Evolutionary conservation across 345 rosid genomes (phyloP).

Genomic region (Ceriops zippeliana): DNA sequence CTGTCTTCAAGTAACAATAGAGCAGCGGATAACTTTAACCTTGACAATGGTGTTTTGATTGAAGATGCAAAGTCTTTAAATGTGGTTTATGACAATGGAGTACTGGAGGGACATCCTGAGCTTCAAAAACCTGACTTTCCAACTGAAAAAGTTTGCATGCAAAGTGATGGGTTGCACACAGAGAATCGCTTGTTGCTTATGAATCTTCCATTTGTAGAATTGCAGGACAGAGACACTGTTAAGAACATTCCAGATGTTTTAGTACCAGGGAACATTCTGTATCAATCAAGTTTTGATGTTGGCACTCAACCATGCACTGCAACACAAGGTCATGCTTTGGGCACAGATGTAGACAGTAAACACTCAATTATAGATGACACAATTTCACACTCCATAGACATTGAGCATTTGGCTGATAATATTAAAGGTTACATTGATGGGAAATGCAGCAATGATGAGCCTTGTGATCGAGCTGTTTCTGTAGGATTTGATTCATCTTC

Average conservation of each 20-base stretch:
- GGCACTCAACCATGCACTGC: conserved; percentile 5
- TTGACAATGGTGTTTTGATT: conserved; percentile 11
- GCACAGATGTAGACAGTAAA: conserved; percentile 13
- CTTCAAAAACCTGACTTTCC: conserved; percentile 22
- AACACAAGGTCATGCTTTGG: conserved; percentile 11
- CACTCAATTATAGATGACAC: conserved; percentile 12
- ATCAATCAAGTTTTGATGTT: conserved; percentile 18
- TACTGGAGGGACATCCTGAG: conserved; percentile 25
- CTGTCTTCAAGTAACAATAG: conserved; percentile 13
- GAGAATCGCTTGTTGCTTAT: conserved; percentile 20
- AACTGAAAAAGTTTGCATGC: conserved; percentile 24
- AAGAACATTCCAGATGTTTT: conserved; percentile 14
- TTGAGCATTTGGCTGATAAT: conserved; percentile 18
- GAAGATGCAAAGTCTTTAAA: conserved; percentile 22
- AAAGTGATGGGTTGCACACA: conserved; percentile 8
- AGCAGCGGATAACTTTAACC: conserved; percentile 10
- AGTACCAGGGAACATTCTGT: conserved; percentile 15
- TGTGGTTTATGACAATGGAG: conserved; percentile 24
- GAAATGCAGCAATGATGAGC: conserved; percentile 15
- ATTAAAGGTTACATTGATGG: conserved; percentile 14
- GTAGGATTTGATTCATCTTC: conserved; percentile 18
- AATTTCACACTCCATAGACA: conserved; percentile 7
- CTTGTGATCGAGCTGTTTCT: conserved; percentile 26
- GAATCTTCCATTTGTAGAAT: conserved; percentile 26
- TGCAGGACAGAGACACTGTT: conserved; percentile 10